Percentiles rank a stretch among this genome's conserved stretches.
Conservation (phyloP, 2,329 filamentous ascomycete genomes). For the Penicillium sp. region DNA sequence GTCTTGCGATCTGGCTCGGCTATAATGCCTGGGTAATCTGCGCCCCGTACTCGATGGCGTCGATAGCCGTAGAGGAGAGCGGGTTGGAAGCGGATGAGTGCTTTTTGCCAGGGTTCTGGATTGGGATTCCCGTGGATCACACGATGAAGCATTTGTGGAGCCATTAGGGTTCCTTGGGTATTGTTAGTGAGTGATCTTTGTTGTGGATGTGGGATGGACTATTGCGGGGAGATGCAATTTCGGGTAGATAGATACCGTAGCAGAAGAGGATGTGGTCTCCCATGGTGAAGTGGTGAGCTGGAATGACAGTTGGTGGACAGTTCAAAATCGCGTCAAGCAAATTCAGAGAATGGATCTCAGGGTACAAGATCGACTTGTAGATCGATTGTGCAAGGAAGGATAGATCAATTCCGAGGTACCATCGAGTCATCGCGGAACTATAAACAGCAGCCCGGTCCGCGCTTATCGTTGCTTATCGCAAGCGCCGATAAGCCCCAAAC, state of each 20-base stretch:
- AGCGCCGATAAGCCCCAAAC: slow-evolving; percentile 28
- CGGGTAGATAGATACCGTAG: slow-evolving; percentile 54
- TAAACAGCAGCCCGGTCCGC: neutral
- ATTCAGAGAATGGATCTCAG: neutral
- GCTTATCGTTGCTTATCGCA: slow-evolving; percentile 16
- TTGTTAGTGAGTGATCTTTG: slow-evolving; percentile 8
- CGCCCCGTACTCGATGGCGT: slow-evolving; percentile 68
- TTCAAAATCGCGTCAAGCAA: neutral
- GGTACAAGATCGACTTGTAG: neutral
- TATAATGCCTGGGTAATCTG: slow-evolving; percentile 82
- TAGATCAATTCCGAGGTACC: neutral
- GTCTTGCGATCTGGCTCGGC: slow-evolving; percentile 20
- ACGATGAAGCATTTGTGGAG: slow-evolving; percentile 80
- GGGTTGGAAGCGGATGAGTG: slow-evolving; percentile 66
- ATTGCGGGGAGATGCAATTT: neutral
- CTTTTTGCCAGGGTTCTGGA: slow-evolving; percentile 55
- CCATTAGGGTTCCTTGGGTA: slow-evolving; percentile 68
- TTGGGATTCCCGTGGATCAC: slow-evolving; percentile 71
- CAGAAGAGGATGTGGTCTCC: slow-evolving; percentile 63
- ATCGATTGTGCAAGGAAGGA: neutral
- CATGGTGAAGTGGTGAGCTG: slow-evolving; percentile 36
- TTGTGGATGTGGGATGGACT: neutral
- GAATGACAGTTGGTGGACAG: neutral
- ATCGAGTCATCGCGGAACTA: neutral
- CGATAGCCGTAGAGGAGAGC: slow-evolving; percentile 75